Conservation (phyloP, 306 rosid species). For the Benincasa hispida region DNA sequence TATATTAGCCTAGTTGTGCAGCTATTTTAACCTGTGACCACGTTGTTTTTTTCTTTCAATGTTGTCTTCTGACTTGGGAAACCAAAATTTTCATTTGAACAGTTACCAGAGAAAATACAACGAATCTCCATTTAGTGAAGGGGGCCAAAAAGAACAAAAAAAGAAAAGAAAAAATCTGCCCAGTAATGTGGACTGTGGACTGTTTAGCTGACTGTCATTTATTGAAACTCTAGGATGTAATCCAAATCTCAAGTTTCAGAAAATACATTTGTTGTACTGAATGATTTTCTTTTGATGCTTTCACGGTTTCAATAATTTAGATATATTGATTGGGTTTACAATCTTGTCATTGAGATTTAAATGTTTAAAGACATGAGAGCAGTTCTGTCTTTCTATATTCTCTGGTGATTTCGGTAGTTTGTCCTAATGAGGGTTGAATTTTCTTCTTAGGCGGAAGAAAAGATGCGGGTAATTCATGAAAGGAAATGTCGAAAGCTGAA, state of each 20-base stretch:
- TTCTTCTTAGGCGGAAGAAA: constrained; percentile 74
- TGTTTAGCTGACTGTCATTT: not conserved
- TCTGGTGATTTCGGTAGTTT: not conserved
- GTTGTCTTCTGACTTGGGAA: not conserved
- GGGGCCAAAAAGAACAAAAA: not conserved
- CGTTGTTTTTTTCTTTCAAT: not conserved
- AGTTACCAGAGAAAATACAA: not conserved
- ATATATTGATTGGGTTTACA: not conserved
- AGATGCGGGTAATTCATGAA: constrained; percentile 81
- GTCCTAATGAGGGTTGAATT: constrained; percentile 5
- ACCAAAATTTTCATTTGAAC: not conserved
- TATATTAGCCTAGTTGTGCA: not conserved
- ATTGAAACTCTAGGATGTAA: not conserved
- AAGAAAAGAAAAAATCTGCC: not conserved
- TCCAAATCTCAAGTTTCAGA: not conserved
- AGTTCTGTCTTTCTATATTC: not conserved
- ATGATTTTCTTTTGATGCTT: not conserved
- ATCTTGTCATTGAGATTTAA: not conserved
- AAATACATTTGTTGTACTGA: not conserved
- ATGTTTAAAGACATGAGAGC: not conserved
- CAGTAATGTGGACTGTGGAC: not conserved
- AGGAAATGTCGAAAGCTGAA: constrained; percentile 66
- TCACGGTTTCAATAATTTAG: not conserved
- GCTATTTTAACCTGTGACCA: not conserved
- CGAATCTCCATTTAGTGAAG: not conserved